Evolutionary conservation across 164 flowering plant genomes (phyloP).

Genomic region (Platanus orientalis): DNA sequence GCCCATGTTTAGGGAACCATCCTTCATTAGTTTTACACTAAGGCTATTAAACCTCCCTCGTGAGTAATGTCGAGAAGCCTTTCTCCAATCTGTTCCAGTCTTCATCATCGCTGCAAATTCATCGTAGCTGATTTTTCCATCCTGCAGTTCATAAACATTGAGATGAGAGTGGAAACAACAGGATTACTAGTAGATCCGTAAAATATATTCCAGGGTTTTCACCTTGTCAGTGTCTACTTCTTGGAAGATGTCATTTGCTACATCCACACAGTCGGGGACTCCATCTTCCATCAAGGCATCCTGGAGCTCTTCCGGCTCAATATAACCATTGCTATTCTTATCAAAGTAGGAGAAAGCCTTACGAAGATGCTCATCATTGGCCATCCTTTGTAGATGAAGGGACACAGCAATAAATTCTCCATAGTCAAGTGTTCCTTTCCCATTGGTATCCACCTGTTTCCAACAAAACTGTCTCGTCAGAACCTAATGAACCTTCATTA

Average conservation of each 20-base stretch:
- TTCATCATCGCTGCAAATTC: constrained; percentile 97
- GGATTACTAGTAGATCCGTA: background rate
- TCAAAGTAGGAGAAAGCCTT: constrained; percentile 85
- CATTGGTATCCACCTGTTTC: constrained; percentile 64
- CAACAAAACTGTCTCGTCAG: constrained; percentile 13
- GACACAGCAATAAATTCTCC: constrained; percentile 82
- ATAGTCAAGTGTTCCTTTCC: constrained; percentile 75
- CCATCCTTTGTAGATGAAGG: constrained; percentile 80
- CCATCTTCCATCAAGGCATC: constrained; percentile 80
- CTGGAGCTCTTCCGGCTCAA: constrained; percentile 74
- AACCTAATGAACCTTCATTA: background rate
- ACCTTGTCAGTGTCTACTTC: constrained; percentile 97
- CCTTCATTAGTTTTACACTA: constrained; percentile 84
- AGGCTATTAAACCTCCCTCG: constrained; percentile 91
- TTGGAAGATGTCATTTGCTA: constrained; percentile 80
- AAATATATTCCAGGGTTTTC: constrained; percentile 3
- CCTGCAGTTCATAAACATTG: constrained; percentile 38
- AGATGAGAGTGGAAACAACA: constrained; percentile 2
- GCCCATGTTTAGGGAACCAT: constrained; percentile 78
- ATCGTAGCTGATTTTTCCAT: constrained; percentile 83
- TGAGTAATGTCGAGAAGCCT: constrained; percentile 92
- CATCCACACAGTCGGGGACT: constrained; percentile 49
- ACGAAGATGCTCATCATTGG: constrained; percentile 80
- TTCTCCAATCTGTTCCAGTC: constrained; percentile 97
- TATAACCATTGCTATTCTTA: constrained; percentile 69